phyloP scores from a whole-genome alignment of 768 basidiomycete genomes.

The Kwoniella newhampshirensis region DNA sequence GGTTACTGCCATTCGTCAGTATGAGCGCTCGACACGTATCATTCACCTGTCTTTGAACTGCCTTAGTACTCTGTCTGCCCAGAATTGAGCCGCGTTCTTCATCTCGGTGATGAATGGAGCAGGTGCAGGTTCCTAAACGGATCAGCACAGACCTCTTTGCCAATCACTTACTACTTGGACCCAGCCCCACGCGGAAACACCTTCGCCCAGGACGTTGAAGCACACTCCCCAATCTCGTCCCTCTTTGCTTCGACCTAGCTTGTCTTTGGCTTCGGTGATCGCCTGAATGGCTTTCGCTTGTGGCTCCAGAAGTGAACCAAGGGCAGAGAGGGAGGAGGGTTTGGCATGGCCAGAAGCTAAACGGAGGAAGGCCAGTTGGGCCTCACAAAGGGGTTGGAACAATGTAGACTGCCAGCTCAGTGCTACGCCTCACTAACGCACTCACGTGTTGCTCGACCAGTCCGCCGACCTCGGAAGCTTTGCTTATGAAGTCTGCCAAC shows the following conservation, averaged over 20 bases:
- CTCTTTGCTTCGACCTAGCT: constrained; percentile 72
- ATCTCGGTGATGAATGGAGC: constrained; percentile 74
- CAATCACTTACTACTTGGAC: constrained; percentile 67
- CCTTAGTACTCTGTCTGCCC: constrained; percentile 83
- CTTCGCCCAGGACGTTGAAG: constrained; percentile 77
- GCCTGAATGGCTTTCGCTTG: constrained; percentile 71
- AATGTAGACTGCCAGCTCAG: constrained; percentile 62
- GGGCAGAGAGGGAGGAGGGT: constrained; percentile 66
- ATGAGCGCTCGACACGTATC: constrained; percentile 3
- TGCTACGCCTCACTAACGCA: background rate
- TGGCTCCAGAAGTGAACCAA: constrained; percentile 63
- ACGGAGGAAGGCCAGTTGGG: constrained; percentile 68
- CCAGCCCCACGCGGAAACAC: constrained; percentile 81
- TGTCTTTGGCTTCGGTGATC: constrained; percentile 78
- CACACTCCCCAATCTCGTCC: constrained; percentile 67
- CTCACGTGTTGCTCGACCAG: constrained; percentile 78
- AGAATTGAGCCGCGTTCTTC: constrained; percentile 84
- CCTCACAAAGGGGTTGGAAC: constrained; percentile 66
- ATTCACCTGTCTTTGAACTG: constrained; percentile 85
- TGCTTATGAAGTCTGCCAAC: constrained; percentile 69
- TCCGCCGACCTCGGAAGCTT: constrained; percentile 70
- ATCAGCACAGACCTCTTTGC: constrained; percentile 1
- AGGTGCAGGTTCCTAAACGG: constrained; percentile 70
- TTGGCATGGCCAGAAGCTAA: constrained; percentile 73
- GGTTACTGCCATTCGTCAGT: constrained; percentile 75